Base-by-base conservation (phyloP, 202 grass and related monocot species). In the Setaria italica region DNA sequence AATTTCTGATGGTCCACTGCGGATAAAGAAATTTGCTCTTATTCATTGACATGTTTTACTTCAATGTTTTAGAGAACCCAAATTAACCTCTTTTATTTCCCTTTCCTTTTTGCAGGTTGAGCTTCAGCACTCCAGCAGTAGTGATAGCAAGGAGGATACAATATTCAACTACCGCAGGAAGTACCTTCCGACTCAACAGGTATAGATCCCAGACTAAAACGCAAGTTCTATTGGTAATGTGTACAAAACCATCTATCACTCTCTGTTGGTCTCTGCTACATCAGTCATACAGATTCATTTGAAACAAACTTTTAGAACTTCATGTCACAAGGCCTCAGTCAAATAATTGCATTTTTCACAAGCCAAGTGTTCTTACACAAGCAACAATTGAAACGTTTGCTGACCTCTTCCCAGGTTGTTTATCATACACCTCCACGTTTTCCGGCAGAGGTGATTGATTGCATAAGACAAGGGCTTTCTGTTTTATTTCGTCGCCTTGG, bases 381-480 rank as follows among this genome's bases (percentile, higher is more conserved):
- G 57, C 49, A 66, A 67, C 14, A 79, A 43, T 9, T 80, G 56
- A 67, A 66, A 50, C 10, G 68, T 43, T 35, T 67, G 19, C 86
- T 79, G 35, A 72, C 73, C 57, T 81, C 73, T 67, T 86, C 76
- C 54, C 90, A 97, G 95, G 93, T 98, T 93, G 71, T 74, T 77
- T 98, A 98, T 81, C 87, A 98, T 84, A 94, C 95, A 20, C 95
- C 95, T 90, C 95, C 95, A 82, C 86, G 93, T 56, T 98, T 98
- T 81, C 89, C 93, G 13, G 68, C 53, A 84, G 93, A 94, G 74
- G 95, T 90, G 46, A 94, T 92, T 80, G 79, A 92, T 84, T 92
- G 89, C 85, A 95, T 98, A 90, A 94, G 95, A 84, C 32, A 98
- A 92, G 95, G 91, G 17, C 70, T 91, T 80, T 90, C 91, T 56